A percentile compares a stretch with the other conserved stretches of the same genome.
These are phyloP conservation scores for Tylopilus plumbeoviolaceoides DNA, from an alignment of 768 basidiomycete genomes.

Conservation along the genomic window DNA sequence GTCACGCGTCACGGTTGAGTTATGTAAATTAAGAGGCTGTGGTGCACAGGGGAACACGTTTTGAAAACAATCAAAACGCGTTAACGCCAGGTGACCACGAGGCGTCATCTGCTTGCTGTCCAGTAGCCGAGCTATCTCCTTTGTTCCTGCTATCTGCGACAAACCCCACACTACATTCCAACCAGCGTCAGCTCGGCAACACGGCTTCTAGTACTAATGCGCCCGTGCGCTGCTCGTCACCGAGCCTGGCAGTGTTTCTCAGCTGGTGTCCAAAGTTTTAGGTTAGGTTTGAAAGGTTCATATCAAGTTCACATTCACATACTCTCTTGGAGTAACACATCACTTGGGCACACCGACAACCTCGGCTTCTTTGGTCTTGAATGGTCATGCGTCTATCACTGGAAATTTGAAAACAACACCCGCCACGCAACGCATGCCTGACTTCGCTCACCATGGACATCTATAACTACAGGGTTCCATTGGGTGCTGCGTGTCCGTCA, in stretches of 20 bases:
- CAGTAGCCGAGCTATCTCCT: too few relatives aligned
- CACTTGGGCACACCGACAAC: conserved; percentile 5
- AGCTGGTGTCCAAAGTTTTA: neutral
- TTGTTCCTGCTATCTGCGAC: neutral
- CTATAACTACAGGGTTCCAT: neutral
- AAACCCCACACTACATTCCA: neutral
- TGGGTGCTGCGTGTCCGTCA: neutral
- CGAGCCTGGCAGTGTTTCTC: too few relatives aligned
- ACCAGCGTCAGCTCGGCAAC: neutral
- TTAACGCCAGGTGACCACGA: neutral
- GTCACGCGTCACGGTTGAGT: too few relatives aligned
- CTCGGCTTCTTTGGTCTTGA: neutral
- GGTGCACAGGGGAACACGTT: neutral
- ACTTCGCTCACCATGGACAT: neutral
- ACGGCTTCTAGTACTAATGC: neutral
- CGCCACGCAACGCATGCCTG: conserved; percentile 5
- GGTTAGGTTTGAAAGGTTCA: neutral
- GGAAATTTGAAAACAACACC: neutral
- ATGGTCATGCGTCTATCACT: conserved; percentile 5
- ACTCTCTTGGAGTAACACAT: neutral
- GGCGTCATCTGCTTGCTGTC: neutral
- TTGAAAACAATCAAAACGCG: too few relatives aligned
- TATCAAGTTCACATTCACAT: neutral
- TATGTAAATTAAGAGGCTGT: too few relatives aligned
- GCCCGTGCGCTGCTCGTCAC: too few relatives aligned